Evolutionary conservation across 1,284 basidiomycete species (phyloP).

Genomic region (Taiwanofungus camphoratus): DNA sequence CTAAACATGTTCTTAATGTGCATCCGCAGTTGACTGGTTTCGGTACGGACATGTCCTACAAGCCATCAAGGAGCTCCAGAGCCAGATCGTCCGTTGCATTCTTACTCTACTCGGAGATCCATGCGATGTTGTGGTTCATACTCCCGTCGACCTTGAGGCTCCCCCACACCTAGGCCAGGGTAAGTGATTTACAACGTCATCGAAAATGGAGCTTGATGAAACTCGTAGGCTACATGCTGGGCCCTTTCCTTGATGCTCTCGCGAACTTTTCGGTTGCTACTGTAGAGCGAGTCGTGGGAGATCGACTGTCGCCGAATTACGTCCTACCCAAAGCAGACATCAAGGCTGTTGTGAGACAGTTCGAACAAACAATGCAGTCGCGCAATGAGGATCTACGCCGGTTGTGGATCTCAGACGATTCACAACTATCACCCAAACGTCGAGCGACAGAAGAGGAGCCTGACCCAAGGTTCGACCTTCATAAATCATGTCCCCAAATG

Average conservation of each 20-base stretch:
- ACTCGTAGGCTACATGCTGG: conserved; percentile 46
- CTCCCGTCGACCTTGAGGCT: conserved; percentile 43
- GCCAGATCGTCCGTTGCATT: conserved; percentile 15
- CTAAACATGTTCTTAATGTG: not conserved
- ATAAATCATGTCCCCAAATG: not conserved
- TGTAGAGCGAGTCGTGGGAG: conserved; percentile 27
- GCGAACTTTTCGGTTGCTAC: conserved; percentile 36
- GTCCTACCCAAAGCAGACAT: conserved; percentile 30
- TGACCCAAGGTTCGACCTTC: conserved; percentile 8
- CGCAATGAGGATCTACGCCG: conserved; percentile 16
- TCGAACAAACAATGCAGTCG: conserved; percentile 15
- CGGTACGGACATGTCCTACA: conserved; percentile 47
- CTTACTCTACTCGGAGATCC: conserved; percentile 18
- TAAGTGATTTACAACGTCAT: conserved; percentile 20
- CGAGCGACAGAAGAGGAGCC: conserved; percentile 20
- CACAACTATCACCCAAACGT: conserved; percentile 21
- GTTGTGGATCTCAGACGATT: conserved; percentile 12
- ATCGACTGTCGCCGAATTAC: conserved; percentile 16
- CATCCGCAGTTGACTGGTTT: conserved; percentile 54
- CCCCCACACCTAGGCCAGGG: conserved; percentile 48
- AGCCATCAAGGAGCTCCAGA: conserved; percentile 22
- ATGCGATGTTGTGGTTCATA: conserved; percentile 23
- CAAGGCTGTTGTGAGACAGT: conserved; percentile 21
- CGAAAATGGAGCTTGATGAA: too few species aligned
- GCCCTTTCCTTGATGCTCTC: conserved; percentile 45